Conservation (phyloP, 495 filamentous ascomycete species). For the Aspergillus mulundensis region DNA sequence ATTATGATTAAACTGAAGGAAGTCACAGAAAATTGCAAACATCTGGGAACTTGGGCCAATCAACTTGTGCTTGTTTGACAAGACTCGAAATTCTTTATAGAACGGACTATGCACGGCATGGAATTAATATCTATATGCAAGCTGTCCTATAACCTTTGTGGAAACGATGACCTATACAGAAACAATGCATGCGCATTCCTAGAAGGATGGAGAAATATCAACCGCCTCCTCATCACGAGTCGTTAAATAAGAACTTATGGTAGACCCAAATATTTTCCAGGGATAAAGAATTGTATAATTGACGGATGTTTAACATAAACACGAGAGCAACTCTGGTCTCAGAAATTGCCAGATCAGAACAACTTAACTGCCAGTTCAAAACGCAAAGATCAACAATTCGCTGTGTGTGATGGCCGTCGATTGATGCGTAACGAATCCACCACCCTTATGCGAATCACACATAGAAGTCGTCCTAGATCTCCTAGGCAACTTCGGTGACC, state of each 20-base stretch:
- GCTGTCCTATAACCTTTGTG: too few species aligned
- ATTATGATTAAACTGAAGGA: conserved; percentile 25
- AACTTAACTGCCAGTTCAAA: conserved; percentile 23
- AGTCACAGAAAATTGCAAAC: conserved; percentile 35
- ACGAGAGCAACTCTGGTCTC: conserved; percentile 13
- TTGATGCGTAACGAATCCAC: conserved; percentile 30
- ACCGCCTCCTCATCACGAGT: too few species aligned
- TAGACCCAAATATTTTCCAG: too few species aligned
- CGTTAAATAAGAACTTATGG: too few species aligned
- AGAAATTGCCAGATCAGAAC: conserved; percentile 17
- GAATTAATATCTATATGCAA: too few species aligned
- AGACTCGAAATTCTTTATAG: too few species aligned
- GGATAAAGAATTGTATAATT: too few species aligned
- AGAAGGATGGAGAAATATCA: too few species aligned
- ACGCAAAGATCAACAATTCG: conserved; percentile 20
- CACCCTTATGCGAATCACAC: conserved; percentile 33
- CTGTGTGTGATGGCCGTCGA: conserved; percentile 23
- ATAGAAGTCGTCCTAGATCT: conserved; percentile 24
- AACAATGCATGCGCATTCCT: too few species aligned
- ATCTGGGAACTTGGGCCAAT: conserved; percentile 44
- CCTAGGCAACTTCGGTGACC: conserved; percentile 28
- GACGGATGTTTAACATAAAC: conserved; percentile 12
- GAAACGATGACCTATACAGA: too few species aligned
- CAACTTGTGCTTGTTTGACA: conserved; percentile 19
- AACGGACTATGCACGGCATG: too few species aligned